These are phyloP conservation scores for Fragaria iinumae DNA, from an alignment of 306 rosid genomes.

Conservation along the genomic window DNA sequence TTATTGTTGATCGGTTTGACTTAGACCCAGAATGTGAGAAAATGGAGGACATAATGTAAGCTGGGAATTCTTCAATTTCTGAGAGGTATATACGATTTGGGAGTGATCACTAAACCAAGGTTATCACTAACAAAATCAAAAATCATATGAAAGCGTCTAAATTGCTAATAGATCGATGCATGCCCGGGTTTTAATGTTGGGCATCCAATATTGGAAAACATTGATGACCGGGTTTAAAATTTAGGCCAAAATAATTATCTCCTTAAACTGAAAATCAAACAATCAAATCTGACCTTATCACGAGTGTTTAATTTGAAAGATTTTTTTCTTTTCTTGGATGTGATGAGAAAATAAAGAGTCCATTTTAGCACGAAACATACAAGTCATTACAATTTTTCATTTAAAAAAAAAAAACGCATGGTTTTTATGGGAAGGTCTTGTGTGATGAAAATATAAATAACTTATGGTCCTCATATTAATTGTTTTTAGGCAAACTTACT, in stretches of 20 bases:
- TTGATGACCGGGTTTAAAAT: neutral
- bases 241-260: neutral
- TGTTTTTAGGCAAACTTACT: neutral
- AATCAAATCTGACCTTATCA: slow-evolving; percentile 9
- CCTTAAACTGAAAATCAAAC: slow-evolving; percentile 9
- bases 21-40: neutral
- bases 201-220: neutral
- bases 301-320: slow-evolving; percentile 1
- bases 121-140: neutral
- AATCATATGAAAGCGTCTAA: neutral
- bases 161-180: neutral
- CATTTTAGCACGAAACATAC: neutral
- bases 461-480: neutral
- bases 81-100: neutral
- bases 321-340: neutral
- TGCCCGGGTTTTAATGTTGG: neutral
- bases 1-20: neutral
- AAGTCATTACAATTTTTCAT: neutral
- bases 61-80: neutral
- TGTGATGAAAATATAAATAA: neutral
- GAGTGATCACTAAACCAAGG: neutral
- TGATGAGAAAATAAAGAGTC: neutral
- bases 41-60: neutral
- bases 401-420: neutral
- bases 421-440: neutral